Conservation (phyloP, 495 filamentous ascomycete genomes). For the Cercophora scortea region DNA sequence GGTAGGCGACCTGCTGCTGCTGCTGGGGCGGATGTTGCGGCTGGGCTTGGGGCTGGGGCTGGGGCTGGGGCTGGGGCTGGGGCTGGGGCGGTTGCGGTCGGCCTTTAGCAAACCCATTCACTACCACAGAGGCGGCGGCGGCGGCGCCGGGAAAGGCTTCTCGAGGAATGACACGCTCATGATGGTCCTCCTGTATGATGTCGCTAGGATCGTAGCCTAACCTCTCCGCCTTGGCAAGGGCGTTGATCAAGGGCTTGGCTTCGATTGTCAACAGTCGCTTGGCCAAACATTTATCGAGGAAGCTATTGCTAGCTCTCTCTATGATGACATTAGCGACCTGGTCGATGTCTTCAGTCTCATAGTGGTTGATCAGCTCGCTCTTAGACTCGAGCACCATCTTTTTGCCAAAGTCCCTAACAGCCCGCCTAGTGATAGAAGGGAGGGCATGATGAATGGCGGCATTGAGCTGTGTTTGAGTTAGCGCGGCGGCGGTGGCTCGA, state of each 20-base stretch:
- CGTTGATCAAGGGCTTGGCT: conserved; percentile 39
- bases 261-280: conserved; percentile 39
- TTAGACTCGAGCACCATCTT: conserved; percentile 37
- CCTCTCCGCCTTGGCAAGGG: conserved; percentile 40
- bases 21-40: not conserved
- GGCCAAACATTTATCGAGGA: conserved; percentile 38
- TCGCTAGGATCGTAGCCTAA: conserved; percentile 40
- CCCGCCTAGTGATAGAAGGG: conserved; percentile 28
- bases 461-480: conserved; percentile 30
- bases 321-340: conserved; percentile 32
- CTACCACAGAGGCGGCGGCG: not conserved
- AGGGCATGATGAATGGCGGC: conserved; percentile 36
- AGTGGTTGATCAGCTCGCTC: conserved; percentile 30
- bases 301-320: conserved; percentile 33
- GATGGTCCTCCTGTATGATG: conserved; percentile 27
- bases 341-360: conserved; percentile 28
- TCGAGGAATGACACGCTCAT: conserved; percentile 25
- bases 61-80: not conserved
- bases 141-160: conserved; percentile 17
- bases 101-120: conserved; percentile 1
- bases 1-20: not conserved
- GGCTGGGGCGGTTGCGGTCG: conserved; percentile 3
- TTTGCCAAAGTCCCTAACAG: conserved; percentile 35
- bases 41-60: not conserved
- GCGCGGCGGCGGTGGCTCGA: not conserved